Evolutionary conservation across 148 eudicot species (phyloP).

Genomic region (Nepenthes mirabilis): DNA sequence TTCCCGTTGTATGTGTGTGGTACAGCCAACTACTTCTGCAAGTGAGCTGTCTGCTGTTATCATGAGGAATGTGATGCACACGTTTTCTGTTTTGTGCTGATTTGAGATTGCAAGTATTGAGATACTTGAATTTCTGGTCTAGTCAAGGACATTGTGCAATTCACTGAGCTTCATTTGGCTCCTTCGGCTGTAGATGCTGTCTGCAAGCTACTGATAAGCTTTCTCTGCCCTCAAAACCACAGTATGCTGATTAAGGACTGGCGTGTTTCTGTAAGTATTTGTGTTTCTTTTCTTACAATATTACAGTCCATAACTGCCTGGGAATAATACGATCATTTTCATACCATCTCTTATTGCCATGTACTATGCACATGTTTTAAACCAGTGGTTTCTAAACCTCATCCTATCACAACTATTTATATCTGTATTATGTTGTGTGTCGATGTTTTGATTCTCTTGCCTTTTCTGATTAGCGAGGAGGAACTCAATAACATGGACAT

Average conservation of each 20-base stretch:
- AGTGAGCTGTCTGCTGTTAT: constrained; percentile 77
- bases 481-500: no score
- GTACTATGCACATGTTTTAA: not conserved
- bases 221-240: constrained; percentile 65
- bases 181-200: constrained; percentile 88
- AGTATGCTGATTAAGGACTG: constrained; percentile 72
- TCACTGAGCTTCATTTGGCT: constrained; percentile 91
- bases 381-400: not conserved
- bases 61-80: constrained; percentile 75
- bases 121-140: constrained; percentile 79
- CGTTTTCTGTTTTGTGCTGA: constrained; percentile 72
- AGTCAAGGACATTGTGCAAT: constrained; percentile 84
- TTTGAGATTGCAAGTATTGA: constrained; percentile 87
- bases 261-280: constrained; percentile 65
- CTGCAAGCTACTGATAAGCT: constrained; percentile 82
- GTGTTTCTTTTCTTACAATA: not conserved
- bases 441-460: no score
- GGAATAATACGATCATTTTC: not conserved
- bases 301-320: no score
- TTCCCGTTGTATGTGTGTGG: constrained; percentile 94
- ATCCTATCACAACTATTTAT: not conserved
- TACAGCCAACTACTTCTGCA: constrained; percentile 84
- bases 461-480: no score
- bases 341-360: not conserved
- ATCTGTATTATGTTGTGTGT: not conserved